Conservation (phyloP, 257 asterid species). For the Haberlea rhodopensis region DNA sequence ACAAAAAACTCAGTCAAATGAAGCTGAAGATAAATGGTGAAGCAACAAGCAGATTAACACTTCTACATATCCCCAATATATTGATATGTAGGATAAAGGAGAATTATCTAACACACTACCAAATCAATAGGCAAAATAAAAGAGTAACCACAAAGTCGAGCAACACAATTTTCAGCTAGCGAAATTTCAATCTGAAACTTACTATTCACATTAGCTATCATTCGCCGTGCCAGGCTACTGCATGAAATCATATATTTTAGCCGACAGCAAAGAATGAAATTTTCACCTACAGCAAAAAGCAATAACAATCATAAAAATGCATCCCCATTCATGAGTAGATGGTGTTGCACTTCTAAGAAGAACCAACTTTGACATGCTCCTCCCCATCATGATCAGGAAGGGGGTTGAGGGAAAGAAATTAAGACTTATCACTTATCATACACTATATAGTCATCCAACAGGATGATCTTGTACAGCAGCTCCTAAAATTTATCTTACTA, state of each 20-base stretch:
- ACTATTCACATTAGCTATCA: not conserved
- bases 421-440: not conserved
- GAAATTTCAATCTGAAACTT: too few relatives aligned
- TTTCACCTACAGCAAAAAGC: not conserved
- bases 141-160: too few relatives aligned
- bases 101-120: too few relatives aligned
- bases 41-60: not conserved
- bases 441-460: not conserved
- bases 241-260: not conserved
- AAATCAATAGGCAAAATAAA: too few relatives aligned
- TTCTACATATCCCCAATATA: not conserved
- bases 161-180: too few relatives aligned
- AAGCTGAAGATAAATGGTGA: not conserved
- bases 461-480: constrained; percentile 5
- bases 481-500: constrained; percentile 12
- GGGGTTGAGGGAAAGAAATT: constrained; percentile 5
- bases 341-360: constrained; percentile 1
- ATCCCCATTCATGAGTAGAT: not conserved
- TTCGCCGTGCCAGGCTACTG: not conserved
- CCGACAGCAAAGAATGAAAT: not conserved
- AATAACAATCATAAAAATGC: not conserved
- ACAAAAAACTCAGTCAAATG: not conserved
- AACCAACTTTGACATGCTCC: not conserved
- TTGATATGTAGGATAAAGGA: not conserved
- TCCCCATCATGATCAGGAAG: constrained; percentile 4